Evolutionary conservation across 768 basidiomycete species (phyloP).

Genomic region (Naganishia friedmannii): DNA sequence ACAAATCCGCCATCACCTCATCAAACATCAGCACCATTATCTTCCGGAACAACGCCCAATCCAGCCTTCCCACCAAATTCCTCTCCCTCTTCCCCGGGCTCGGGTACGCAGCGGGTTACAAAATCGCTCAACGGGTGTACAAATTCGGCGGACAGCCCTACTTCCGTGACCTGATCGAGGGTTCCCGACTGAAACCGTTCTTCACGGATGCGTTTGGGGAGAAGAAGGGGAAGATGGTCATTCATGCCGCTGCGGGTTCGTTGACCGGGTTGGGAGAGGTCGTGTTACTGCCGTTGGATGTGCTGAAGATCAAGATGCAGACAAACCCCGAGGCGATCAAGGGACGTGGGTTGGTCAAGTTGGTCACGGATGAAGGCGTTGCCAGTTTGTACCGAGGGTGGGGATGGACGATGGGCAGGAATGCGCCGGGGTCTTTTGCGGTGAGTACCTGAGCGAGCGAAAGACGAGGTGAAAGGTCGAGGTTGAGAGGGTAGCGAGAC

Average conservation of each 20-base stretch:
- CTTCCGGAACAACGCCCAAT: slow-evolving; percentile 77
- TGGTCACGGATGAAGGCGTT: slow-evolving; percentile 86
- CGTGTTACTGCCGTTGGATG: slow-evolving; percentile 92
- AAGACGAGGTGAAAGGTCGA: not conserved
- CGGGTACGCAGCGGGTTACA: slow-evolving; percentile 98
- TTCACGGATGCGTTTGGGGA: slow-evolving; percentile 87
- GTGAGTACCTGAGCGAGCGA: slow-evolving; percentile 56
- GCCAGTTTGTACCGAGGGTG: slow-evolving; percentile 85
- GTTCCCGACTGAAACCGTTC: slow-evolving; percentile 59
- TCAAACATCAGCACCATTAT: slow-evolving; percentile 70
- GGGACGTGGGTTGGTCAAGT: slow-evolving; percentile 81
- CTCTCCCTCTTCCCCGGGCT: slow-evolving; percentile 88
- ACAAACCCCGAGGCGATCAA: slow-evolving; percentile 95
- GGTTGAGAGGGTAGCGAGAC: not conserved
- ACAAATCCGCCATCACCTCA: slow-evolving; percentile 62
- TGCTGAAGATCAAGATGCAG: slow-evolving; percentile 96
- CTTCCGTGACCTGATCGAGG: slow-evolving; percentile 84
- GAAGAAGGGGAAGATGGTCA: slow-evolving; percentile 90
- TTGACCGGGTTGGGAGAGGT: slow-evolving; percentile 89
- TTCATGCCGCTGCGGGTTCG: slow-evolving; percentile 84
- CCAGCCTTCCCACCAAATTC: slow-evolving; percentile 66
- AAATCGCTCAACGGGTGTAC: slow-evolving; percentile 86
- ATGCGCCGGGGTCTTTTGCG: slow-evolving; percentile 92
- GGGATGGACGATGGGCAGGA: slow-evolving; percentile 98
- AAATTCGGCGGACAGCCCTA: slow-evolving; percentile 99